Base-by-base conservation (phyloP, 2,329 filamentous ascomycete species). In the Arthroderma sp. region DNA sequence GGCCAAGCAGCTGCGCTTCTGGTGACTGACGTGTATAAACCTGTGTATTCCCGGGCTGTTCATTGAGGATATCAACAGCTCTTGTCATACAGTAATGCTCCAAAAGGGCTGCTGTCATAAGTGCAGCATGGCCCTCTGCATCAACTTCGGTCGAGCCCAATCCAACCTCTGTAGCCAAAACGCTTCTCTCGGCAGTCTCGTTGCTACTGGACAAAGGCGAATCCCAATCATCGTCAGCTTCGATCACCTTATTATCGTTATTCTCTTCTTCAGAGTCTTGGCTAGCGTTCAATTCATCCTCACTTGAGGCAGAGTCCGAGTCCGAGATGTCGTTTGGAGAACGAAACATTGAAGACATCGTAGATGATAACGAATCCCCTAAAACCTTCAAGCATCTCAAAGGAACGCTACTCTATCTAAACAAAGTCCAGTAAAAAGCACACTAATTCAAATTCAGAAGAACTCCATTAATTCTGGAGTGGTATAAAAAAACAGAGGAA, bases 61-160 rank as follows among this genome's bases (percentile, higher is more conserved):
- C 56, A 53, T 69, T 70, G 33, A 70, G 57, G 40, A 67, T 58
- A 37, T 69, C 67, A 22, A 61, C 61, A n/a, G 67, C 67, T 44
- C 62, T 61, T 32, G 53, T 65, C 9, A 63, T 52, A 40, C 64
- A 68, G 48, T 65, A 69, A 45, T 67, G 68, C 45, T 69, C 67
- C 4, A 70, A 55, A 9, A 70, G 52, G 1, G 67, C 63, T 9
- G 64, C 56, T 10, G 66, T 66, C 60, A 70, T 62, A 38, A 68
- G 55, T 32, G 62, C 60, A 32, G 61, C 56, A 52, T 67, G 64
- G 4, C 55, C 58, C 32, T 63, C 60, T 4, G 55, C 51, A 46
- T 65, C 60, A 3, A 59, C 47, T 39, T 59, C 58, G 3, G 49
- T 22, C 15, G 15, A 22, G 15, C 15, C 15, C 15, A 22, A 22